A percentile compares a stretch with the other conserved stretches of the same genome.
Evolutionary conservation across 495 filamentous ascomycete species (phyloP).

Genomic region (Evansstolkia leycettana): DNA sequence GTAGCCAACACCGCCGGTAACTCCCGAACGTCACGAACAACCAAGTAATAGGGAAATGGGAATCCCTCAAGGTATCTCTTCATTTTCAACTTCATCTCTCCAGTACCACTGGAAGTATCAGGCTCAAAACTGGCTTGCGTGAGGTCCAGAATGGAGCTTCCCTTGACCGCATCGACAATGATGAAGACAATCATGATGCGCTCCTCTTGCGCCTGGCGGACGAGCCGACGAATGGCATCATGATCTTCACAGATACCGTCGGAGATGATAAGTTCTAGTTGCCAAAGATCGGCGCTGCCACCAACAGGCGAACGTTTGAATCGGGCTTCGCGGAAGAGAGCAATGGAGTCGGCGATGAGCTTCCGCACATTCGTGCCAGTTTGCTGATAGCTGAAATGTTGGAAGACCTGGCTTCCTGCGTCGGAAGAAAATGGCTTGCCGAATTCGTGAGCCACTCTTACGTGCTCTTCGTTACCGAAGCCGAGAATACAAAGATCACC

Average conservation of each 20-base stretch:
- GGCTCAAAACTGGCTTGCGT: conserved; percentile 66
- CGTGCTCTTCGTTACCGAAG: conserved; percentile 63
- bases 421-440: conserved; percentile 72
- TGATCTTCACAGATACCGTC: conserved; percentile 90
- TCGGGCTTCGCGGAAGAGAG: conserved; percentile 68
- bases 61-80: conserved; percentile 89
- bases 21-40: conserved; percentile 84
- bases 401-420: conserved; percentile 67
- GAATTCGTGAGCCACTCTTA: conserved; percentile 83
- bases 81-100: conserved; percentile 61
- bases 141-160: conserved; percentile 65
- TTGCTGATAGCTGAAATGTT: conserved; percentile 79
- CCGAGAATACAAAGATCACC: conserved; percentile 82
- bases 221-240: conserved; percentile 64
- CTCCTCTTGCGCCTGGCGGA: conserved; percentile 81
- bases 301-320: conserved; percentile 39
- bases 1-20: conserved; percentile 78
- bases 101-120: conserved; percentile 29
- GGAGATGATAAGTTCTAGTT: conserved; percentile 81
- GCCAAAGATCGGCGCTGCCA: conserved; percentile 78
- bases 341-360: conserved; percentile 63
- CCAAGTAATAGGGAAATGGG: conserved; percentile 90
- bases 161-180: conserved; percentile 70
- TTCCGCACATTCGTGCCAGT: conserved; percentile 71
- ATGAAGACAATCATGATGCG: conserved; percentile 97